Evolutionary conservation across 2,329 filamentous ascomycete genomes (phyloP), one percentile per base, ranked within the genome.

Genomic region (Gnomoniopsis smithogilvyi): DNA sequence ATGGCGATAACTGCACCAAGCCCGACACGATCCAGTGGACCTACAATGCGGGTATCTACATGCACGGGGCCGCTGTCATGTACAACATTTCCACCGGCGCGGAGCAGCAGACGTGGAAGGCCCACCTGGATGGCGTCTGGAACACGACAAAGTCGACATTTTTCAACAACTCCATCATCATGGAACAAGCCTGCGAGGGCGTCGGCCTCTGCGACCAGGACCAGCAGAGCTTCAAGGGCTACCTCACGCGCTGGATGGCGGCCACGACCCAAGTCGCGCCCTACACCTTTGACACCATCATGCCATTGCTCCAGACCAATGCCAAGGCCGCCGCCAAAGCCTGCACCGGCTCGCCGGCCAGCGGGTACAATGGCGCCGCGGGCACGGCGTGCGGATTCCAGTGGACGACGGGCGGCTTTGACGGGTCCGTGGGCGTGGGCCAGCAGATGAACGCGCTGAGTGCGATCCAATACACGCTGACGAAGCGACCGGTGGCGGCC

Each of bases 221-320:
- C 70, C 88, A 92, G 74, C 81, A 82, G 67, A 85, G 81, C 51
- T 92, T 92, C 83, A 92, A 92, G 74, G 89, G 87, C 12, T 92
- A 91, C 70, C 77, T 91, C 26, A 74, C 84, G 26, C 86, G 89
- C 48, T 92, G 87, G 84, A 73, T 88, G 68, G 79, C 83, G 1
- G 75, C 74, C 19, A 80, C 83, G 1, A 73, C 78, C 7, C 78
- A 82, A 68, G 69, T 87, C 66, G 83, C 80, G 1, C 81, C 85
- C 1, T 76, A 78, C 63, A 82, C 79, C 1, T 75, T 72, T 60
- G 71, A 77, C 51, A 72, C 68, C 4, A 80, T 88, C 62, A 74
- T 76, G 66, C 75, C 78, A 6, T 72, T 85, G n/a, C 70, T 89
- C 47, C 68, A 72, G 34, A 70, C 73, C n/a, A 79, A 75, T 33